A percentile compares a stretch with the other conserved stretches of the same genome.
phyloP scores from a whole-genome alignment of 306 rosid species.

The Acacia melanoxylon region DNA sequence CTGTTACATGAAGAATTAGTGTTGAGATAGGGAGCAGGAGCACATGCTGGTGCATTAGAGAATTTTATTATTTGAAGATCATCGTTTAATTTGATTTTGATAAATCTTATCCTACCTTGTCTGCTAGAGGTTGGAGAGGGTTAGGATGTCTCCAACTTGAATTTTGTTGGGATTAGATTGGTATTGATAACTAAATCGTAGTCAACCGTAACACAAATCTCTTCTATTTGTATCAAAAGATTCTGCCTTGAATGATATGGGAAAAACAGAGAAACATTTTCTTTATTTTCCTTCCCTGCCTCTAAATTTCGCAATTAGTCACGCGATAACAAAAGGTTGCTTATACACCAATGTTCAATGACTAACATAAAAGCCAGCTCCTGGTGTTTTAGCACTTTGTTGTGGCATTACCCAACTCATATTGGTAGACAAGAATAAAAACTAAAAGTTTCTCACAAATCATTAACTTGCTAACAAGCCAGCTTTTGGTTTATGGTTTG shows the following conservation, averaged over 20 bases:
- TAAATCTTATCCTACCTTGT: not conserved
- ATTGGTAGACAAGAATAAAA: slow-evolving; percentile 5
- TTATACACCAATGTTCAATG: slow-evolving; percentile 22
- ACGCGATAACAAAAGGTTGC: not conserved
- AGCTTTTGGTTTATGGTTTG: not conserved
- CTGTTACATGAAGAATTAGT: not conserved
- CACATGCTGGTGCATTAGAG: not conserved
- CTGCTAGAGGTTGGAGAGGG: not conserved
- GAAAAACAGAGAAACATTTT: not conserved
- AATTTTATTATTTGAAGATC: not conserved
- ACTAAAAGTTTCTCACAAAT: slow-evolving; percentile 14
- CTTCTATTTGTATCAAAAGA: not conserved
- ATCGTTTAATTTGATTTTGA: not conserved
- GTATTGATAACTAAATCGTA: not conserved
- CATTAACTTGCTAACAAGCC: slow-evolving; percentile 7
- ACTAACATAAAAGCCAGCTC: not conserved
- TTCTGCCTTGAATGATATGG: not conserved
- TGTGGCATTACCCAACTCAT: slow-evolving; percentile 6
- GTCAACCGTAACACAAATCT: not conserved
- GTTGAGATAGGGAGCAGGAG: not conserved
- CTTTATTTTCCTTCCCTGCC: not conserved
- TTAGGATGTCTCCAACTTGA: not conserved
- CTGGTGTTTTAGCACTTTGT: slow-evolving; percentile 1
- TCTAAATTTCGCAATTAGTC: not conserved
- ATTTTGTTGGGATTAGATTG: not conserved